Base-by-base conservation (phyloP, 768 basidiomycete species). In the Boletus rufocinnamomeus region DNA sequence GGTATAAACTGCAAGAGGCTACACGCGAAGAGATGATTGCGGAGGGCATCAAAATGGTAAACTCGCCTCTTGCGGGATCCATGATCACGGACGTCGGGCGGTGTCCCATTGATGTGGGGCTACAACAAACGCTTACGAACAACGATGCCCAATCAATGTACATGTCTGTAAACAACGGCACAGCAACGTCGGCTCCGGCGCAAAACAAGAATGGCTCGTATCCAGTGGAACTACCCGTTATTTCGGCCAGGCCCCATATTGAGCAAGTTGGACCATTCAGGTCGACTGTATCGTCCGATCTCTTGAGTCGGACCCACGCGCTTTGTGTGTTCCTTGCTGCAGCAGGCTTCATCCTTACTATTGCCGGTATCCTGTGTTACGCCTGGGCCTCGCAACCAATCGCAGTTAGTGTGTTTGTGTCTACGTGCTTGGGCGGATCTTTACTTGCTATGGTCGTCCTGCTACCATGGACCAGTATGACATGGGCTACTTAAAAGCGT, bases 1-100 rank as follows among this genome's bases (percentile, higher is more conserved):
- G 79, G 38, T 84, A 83, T 72, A 82, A 81, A 58, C 71, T 86
- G 6, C 74, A 77, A 54, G 81, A 81, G 61, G 85, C 84, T 7
- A 79, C 75, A 28, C 74, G 74, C 3, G 80, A 82, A 50, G 79
- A 82, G 63, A 63, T 67, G 59, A 70, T 81, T 57, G 75, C 67
- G 27, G 75, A 78, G 54, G 68, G 67, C 21, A 60, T 70, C 23
- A 54, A 53, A 34, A 27, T 57, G n/a, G 66, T 60, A n/a, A 45
- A 50, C 47, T 76, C 70, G 16, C 72, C 68, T 11, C 54, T 64
- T 21, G 11, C 23, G 9, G 59, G 60, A 34, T 50, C 62, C 38
- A 1, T 56, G 10, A 32, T 51, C 56, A 54, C 48, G 16, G 67
- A 64, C 17, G 9, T 66, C 6, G 66, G 66, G 38, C 59, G 32